Evolutionary conservation across 768 basidiomycete species (phyloP).

Genomic region (Mycena crocata): DNA sequence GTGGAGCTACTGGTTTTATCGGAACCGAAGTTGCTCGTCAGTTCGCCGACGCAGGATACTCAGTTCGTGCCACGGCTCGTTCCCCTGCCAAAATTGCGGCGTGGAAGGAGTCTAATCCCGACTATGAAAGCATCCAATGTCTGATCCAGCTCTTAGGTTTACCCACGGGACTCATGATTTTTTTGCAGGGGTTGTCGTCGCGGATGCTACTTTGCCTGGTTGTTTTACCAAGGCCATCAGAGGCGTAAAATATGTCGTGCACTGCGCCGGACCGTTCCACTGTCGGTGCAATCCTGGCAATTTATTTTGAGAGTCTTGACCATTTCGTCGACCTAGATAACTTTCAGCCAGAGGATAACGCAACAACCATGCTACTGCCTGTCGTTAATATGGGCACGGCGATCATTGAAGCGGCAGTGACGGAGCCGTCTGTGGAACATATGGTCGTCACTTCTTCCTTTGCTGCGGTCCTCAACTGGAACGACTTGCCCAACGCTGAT

Average conservation of each 20-base stretch:
- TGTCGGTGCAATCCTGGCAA: background rate
- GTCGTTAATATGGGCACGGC: slow-evolving; percentile 9
- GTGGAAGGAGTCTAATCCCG: slow-evolving; percentile 4
- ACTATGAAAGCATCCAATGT: slow-evolving; percentile 11
- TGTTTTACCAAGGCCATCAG: background rate
- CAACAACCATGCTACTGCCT: background rate
- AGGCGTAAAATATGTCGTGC: slow-evolving; percentile 3
- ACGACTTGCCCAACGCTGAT: background rate
- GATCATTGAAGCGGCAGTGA: background rate
- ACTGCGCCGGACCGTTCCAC: slow-evolving; percentile 10
- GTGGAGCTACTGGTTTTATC: slow-evolving; percentile 10
- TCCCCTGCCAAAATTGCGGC: background rate
- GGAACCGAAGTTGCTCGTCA: slow-evolving; percentile 5
- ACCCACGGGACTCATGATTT: background rate
- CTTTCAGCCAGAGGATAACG: slow-evolving; percentile 2
- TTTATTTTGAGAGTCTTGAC: no score
- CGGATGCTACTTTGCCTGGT: background rate
- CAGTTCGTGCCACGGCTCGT: slow-evolving; percentile 7
- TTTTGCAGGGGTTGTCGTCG: slow-evolving; percentile 5
- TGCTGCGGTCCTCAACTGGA: slow-evolving; percentile 10
- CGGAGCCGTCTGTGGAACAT: slow-evolving; percentile 13
- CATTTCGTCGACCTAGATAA: background rate
- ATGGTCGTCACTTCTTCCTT: slow-evolving; percentile 3
- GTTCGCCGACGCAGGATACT: background rate
- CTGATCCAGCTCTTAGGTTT: background rate